Percentiles rank a stretch among this genome's conserved stretches.
Evolutionary conservation across 306 rosid species (phyloP).

Genomic region (Carpinus fangiana): DNA sequence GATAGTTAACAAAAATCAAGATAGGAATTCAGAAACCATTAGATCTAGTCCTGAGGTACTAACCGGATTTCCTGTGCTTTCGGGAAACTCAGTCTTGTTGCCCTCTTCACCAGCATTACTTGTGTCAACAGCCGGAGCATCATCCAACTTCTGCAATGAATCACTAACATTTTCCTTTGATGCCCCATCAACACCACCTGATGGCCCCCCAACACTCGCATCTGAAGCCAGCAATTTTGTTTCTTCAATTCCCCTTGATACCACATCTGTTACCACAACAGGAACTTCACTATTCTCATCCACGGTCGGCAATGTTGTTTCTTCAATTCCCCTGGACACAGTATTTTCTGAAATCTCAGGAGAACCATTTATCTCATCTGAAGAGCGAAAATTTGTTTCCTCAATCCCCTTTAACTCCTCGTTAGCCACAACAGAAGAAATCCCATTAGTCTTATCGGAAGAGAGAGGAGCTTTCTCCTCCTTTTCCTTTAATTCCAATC

Average conservation of each 20-base stretch:
- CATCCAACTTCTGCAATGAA: constrained; percentile 30
- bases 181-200: constrained; percentile 29
- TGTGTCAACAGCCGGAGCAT: constrained; percentile 32
- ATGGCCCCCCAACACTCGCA: constrained; percentile 41
- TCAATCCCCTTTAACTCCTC: constrained; percentile 10
- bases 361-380: background rate
- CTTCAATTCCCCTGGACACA: constrained; percentile 34
- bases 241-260: constrained; percentile 33
- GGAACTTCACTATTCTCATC: constrained; percentile 26
- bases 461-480: constrained; percentile 16
- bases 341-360: constrained; percentile 21
- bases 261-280: constrained; percentile 17
- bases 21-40: background rate
- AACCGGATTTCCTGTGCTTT: constrained; percentile 44
- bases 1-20: background rate
- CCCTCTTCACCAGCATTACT: constrained; percentile 22
- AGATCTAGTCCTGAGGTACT: background rate
- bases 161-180: constrained; percentile 31
- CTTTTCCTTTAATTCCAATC: constrained; percentile 24
- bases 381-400: constrained; percentile 4
- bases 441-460: constrained; percentile 4
- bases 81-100: constrained; percentile 29
- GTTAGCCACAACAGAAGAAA: background rate
- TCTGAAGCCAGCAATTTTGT: constrained; percentile 16
- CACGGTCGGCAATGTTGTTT: constrained; percentile 21